Percentiles rank a stretch among this genome's conserved stretches.
Evolutionary conservation across 345 rosid genomes (phyloP).

Genomic region (Citrus reticulata): DNA sequence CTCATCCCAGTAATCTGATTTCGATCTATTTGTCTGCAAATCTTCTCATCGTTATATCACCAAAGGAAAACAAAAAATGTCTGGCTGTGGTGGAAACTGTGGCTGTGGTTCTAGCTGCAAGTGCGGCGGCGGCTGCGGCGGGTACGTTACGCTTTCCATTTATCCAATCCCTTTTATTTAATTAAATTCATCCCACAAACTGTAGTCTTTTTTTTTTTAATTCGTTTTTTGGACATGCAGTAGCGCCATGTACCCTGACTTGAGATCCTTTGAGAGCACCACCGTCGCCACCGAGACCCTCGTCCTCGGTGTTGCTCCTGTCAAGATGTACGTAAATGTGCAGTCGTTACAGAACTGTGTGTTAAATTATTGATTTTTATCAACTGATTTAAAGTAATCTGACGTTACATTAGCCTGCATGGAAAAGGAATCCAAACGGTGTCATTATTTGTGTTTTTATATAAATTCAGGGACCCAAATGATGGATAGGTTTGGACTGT

Average conservation of each 20-base stretch:
- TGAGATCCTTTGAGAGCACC: constrained; percentile 34
- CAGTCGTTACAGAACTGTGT: too few relatives aligned
- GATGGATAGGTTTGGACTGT: not conserved
- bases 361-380: too few relatives aligned
- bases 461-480: not conserved
- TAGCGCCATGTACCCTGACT: constrained; percentile 37
- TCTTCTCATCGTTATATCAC: rapidly evolving
- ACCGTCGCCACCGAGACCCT: constrained; percentile 24
- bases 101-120: constrained; percentile 37
- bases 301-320: constrained; percentile 31
- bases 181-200: too few relatives aligned
- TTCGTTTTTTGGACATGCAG: constrained; percentile 9
- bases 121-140: constrained; percentile 39
- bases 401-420: not conserved
- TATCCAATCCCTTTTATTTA: not conserved
- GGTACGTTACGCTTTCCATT: constrained; percentile 7
- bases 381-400: too few relatives aligned
- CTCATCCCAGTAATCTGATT: not conserved
- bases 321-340: constrained; percentile 12
- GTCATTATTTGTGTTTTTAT: too few relatives aligned
- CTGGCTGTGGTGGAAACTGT: constrained; percentile 41
- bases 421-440: too few relatives aligned
- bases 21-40: too few relatives aligned
- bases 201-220: too few relatives aligned
- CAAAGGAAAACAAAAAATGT: constrained; percentile 17